Percentiles rank a stretch among this genome's conserved stretches.
These are phyloP conservation scores for Colletotrichum shisoi DNA, from an alignment of 2,329 filamentous ascomycete species.

Conservation along the genomic window DNA sequence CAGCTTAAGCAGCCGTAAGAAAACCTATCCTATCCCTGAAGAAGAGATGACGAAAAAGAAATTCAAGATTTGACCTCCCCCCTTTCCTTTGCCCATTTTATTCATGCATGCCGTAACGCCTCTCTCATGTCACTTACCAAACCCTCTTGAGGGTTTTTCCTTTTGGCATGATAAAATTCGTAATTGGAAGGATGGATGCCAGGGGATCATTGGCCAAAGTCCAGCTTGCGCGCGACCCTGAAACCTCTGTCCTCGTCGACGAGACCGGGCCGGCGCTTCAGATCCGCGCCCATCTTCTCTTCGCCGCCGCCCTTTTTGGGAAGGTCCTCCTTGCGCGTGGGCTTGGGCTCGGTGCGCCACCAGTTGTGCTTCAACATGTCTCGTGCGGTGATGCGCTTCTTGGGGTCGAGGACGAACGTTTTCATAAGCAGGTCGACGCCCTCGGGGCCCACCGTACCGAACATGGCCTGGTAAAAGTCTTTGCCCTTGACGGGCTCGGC, in stretches of 20 bases:
- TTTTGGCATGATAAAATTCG: constrained; percentile 3
- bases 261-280: constrained; percentile 78
- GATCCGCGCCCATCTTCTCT: constrained; percentile 80
- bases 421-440: constrained; percentile 89
- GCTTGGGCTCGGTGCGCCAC: constrained; percentile 85
- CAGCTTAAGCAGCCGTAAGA: neutral
- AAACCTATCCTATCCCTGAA: constrained; percentile 14
- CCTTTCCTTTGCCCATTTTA: constrained; percentile 16
- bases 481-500: constrained; percentile 68
- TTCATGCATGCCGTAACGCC: constrained; percentile 30
- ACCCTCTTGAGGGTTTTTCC: neutral
- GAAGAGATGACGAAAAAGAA: constrained; percentile 24
- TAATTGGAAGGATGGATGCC: neutral
- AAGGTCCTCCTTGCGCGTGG: constrained; percentile 81
- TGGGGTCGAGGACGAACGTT: constrained; percentile 86
- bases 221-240: constrained; percentile 83
- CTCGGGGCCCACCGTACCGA: constrained; percentile 79
- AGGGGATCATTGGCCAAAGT: constrained; percentile 67
- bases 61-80: neutral
- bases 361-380: constrained; percentile 83
- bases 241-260: constrained; percentile 72
- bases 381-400: constrained; percentile 78
- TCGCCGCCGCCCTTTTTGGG: constrained; percentile 78
- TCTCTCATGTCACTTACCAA: constrained; percentile 21
- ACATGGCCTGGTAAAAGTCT: constrained; percentile 77